Base-by-base conservation (phyloP, 371 early-diverging fungal genomes). In the Mycotypha africana region DNA sequence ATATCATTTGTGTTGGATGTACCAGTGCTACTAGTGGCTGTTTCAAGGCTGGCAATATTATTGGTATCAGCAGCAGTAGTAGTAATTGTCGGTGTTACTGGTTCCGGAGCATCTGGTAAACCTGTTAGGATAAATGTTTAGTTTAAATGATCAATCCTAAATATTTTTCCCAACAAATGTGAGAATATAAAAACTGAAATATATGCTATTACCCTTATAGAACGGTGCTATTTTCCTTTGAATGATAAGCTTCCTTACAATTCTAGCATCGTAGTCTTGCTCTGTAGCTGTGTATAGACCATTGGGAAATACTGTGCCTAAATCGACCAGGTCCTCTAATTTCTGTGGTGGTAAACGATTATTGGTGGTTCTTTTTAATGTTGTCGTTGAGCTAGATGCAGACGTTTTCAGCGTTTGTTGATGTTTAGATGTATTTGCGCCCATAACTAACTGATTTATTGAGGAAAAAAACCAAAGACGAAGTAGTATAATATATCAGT, bases 161-260 rank as follows among this genome's bases (percentile, higher is more conserved):
- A n/a, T n/a, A n/a, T n/a, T 28, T 19, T 42, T 8, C 17, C 6
- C 21, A 42, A 0, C 21, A 43, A 28, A 21, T 7, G 9, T 38
- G 10, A 23, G 9, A 5, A 12, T n/a, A 14, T 33, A n/a, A 14
- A n/a, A 14, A 33, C 4, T 33, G n/a, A 33, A n/a, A 14, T 14
- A 33, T 4, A 9, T 26, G 19, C 10, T 12, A 20, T 78, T 67
- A 47, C 95, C 95, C 58, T 80, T 79, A 61, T 95, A 95, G 53
- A 94, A 95, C 6, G 95, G 95, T 8, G 91, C 84, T 39, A 95
- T 58, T 42, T 78, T 79, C 15, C 92, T 77, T 5, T 78, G 79
- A 2, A 79, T 47, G 42, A 95, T 93, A 41, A 92, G 62, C n/a
- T 77, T 71, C 31, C 79, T 76, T n/a, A 94, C 83, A 20, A 78